Percentiles rank a stretch among this genome's conserved stretches.
Conservation (phyloP, 23 red algal species). For the Porphyridium purpureum region DNA sequence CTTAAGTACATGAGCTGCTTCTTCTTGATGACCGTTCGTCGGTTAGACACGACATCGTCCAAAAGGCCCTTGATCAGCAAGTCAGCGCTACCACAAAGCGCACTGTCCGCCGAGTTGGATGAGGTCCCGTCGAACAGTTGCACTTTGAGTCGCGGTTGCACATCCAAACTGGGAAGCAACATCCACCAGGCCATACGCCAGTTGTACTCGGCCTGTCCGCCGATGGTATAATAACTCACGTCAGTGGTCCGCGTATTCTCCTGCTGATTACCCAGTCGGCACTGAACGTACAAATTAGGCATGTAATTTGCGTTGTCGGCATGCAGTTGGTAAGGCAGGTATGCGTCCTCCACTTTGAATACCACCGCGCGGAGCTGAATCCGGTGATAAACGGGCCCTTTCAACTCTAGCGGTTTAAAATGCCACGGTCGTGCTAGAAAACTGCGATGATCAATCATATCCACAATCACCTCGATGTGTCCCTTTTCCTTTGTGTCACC, state of each 20-base stretch:
- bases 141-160: slow-evolving; percentile 55
- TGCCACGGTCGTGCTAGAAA: slow-evolving; percentile 26
- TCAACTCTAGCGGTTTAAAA: slow-evolving; percentile 23
- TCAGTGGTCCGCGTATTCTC: slow-evolving; percentile 35
- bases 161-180: slow-evolving; percentile 30
- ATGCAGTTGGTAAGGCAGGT: slow-evolving; percentile 30
- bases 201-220: slow-evolving; percentile 47
- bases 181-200: slow-evolving; percentile 59
- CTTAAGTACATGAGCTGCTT: slow-evolving; percentile 46
- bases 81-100: slow-evolving; percentile 33
- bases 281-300: slow-evolving; percentile 34
- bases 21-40: slow-evolving; percentile 53
- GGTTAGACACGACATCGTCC: slow-evolving; percentile 26
- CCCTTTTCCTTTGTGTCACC: slow-evolving; percentile 46
- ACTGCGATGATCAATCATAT: slow-evolving; percentile 70
- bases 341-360: slow-evolving; percentile 43
- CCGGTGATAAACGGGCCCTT: slow-evolving; percentile 11
- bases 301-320: slow-evolving; percentile 21
- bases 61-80: slow-evolving; percentile 48
- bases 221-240: slow-evolving; percentile 37
- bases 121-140: slow-evolving; percentile 53
- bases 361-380: slow-evolving; percentile 44
- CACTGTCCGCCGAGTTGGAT: too few species aligned
- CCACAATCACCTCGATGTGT: slow-evolving; percentile 55
- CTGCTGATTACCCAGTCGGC: slow-evolving; percentile 36